Percentiles rank a stretch among this genome's conserved stretches.
These are phyloP conservation scores for Leccinum olivaceopallidum DNA, from an alignment of 768 basidiomycete species.

Conservation along the genomic window DNA sequence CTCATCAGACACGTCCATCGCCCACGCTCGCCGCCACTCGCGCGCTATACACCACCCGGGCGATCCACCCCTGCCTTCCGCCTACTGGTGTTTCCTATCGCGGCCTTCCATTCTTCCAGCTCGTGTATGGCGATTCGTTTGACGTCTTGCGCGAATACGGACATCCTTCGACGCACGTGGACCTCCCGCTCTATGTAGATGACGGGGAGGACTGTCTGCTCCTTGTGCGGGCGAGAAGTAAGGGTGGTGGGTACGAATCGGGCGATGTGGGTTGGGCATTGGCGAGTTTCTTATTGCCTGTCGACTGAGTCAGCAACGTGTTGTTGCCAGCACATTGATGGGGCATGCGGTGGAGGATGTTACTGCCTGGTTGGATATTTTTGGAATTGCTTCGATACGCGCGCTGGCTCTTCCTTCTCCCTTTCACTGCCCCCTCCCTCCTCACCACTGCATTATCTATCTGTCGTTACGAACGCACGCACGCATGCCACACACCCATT, in stretches of 20 bases:
- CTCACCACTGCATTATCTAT: slow-evolving; percentile 17
- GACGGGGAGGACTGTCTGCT: slow-evolving; percentile 77
- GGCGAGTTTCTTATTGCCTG: slow-evolving; percentile 76
- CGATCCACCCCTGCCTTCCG: slow-evolving; percentile 68
- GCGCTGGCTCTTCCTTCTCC: not conserved
- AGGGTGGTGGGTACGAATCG: slow-evolving; percentile 23
- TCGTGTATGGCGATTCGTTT: slow-evolving; percentile 61
- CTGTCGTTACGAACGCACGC: slow-evolving; percentile 1
- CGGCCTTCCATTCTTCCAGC: slow-evolving; percentile 73
- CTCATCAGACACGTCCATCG: slow-evolving; percentile 24
- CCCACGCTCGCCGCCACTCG: slow-evolving; percentile 34
- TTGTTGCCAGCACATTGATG: slow-evolving; percentile 4
- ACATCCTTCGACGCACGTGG: slow-evolving; percentile 71
- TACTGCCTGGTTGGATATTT: slow-evolving; percentile 5
- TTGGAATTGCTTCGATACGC: slow-evolving; percentile 18
- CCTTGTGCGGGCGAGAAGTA: slow-evolving; percentile 55
- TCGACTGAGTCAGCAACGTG: slow-evolving; percentile 34
- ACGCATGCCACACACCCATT: not conserved
- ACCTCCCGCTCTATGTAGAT: slow-evolving; percentile 77
- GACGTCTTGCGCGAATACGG: slow-evolving; percentile 76
- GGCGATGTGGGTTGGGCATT: slow-evolving; percentile 76
- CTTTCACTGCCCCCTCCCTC: not conserved
- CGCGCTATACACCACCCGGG: slow-evolving; percentile 65
- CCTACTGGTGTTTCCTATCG: slow-evolving; percentile 66
- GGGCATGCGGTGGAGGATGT: slow-evolving; percentile 4